phyloP scores from a whole-genome alignment of 495 filamentous ascomycete genomes.

The Rostrohypoxylon terebratum region DNA sequence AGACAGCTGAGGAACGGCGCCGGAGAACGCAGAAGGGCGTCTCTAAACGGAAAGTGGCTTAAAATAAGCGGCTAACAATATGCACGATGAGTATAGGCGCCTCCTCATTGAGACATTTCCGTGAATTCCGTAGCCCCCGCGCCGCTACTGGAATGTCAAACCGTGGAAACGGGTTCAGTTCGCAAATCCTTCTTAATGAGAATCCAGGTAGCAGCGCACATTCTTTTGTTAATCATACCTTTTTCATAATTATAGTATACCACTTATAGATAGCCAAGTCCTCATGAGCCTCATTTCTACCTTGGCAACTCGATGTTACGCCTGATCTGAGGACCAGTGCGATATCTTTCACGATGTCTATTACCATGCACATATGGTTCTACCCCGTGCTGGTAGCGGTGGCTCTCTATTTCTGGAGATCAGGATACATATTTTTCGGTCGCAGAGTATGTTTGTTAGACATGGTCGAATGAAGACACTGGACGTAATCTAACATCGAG shows the following conservation, averaged over 20 bases:
- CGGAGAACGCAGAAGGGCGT: background rate
- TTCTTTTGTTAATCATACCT: background rate
- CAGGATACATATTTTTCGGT: background rate
- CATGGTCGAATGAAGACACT: too few species aligned
- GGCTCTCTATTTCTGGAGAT: constrained; percentile 13
- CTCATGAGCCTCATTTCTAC: background rate
- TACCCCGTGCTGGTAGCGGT: constrained; percentile 20
- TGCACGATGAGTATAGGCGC: background rate
- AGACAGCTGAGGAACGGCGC: background rate
- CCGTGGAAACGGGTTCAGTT: background rate
- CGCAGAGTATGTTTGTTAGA: constrained; percentile 1
- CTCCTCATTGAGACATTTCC: constrained; percentile 13
- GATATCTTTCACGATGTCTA: constrained; percentile 4
- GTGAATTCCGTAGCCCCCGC: background rate
- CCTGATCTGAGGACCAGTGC: background rate
- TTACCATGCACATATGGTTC: constrained; percentile 23
- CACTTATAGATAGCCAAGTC: background rate
- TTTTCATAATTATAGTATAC: background rate
- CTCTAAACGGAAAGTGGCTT: constrained; percentile 10
- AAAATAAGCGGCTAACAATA: constrained; percentile 1
- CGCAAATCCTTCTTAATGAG: constrained; percentile 2
- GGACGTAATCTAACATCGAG: constrained; percentile 15
- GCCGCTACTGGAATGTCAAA: constrained; percentile 4
- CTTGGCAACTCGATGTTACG: background rate
- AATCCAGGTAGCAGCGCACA: background rate